Base-by-base conservation (phyloP, 179 eudicot species). In the Silene noctiflora region DNA sequence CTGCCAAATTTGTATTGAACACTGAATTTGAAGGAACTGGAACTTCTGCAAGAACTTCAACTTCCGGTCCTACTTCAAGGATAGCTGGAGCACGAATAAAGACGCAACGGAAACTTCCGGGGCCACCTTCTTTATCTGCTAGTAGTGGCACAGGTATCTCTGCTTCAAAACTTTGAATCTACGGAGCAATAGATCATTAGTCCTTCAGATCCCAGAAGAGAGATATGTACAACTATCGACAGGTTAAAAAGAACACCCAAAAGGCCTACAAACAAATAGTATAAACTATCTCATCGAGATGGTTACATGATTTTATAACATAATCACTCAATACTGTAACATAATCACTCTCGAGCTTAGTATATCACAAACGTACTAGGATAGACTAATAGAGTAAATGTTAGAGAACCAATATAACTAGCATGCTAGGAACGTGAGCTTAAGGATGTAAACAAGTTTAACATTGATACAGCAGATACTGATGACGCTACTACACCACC, bases 81-180 rank as follows among this genome's bases (percentile, higher is more conserved):
- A 94, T 87, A 71, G 91, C 97, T 60, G 98, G 98, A 64, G 98
- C 98, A 75, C 97, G 96, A 31, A 94, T 94, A 72, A 94, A 94
- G 46, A 94, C 91, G 27, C 87, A 93, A 60, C 95, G 94, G 72
- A 90, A 94, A 75, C 75, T 86, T 73, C 90, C 85, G 73, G 91
- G 87, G 39, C 96, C 97, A 53, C 98, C 98, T 91, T 94, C 97
- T 79, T 80, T 83, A 71, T 83, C 91, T 64, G 86, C 86, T 80
- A 94, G 84, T 65, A 79, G 78, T 51, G 98, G 96, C 76, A 91
- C 87, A 20, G 84, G 56, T 74, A 94, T 77, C 61, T 94, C 98
- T 33, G 93, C 89, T 85, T 92, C 98, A 73, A 94, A 94, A 88
- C 98, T 94, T 83, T 87, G 97, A 71, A 94, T 86, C 98, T 94